Conservation (phyloP, 192 early-diverging fungal species). For the Coemansia sp. region DNA sequence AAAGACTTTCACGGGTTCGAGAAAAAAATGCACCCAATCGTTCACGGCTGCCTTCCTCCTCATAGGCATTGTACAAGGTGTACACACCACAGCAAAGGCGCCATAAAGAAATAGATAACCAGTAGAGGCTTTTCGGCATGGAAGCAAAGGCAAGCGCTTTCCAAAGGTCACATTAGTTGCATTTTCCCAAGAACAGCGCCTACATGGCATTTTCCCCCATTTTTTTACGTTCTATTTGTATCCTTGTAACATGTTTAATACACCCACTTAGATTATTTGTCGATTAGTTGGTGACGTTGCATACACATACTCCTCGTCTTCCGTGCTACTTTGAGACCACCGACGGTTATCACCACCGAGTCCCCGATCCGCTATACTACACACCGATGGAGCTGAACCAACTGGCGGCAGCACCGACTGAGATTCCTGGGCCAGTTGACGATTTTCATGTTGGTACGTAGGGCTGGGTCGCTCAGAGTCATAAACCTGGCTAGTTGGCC, state of each 20-base stretch:
- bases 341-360: neutral
- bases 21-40: too few relatives aligned
- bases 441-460: neutral
- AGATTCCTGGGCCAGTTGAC: conserved; percentile 1
- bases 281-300: neutral
- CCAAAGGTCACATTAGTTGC: neutral
- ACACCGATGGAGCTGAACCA: neutral
- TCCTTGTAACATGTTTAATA: neutral
- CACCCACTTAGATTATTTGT: neutral
- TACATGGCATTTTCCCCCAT: neutral
- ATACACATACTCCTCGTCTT: neutral
- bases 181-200: neutral
- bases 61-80: too few relatives aligned
- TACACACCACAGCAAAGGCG: too few relatives aligned
- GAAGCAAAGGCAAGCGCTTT: too few relatives aligned
- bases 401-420: conserved; percentile 5
- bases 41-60: too few relatives aligned
- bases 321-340: neutral
- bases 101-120: too few relatives aligned
- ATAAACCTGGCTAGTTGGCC: neutral
- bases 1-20: too few relatives aligned
- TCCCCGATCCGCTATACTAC: neutral
- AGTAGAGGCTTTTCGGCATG: neutral
- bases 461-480: neutral
- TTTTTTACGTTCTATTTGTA: neutral